These are phyloP conservation scores for Hamigera avellanea DNA, from an alignment of 495 filamentous ascomycete species.

Conservation along the genomic window DNA sequence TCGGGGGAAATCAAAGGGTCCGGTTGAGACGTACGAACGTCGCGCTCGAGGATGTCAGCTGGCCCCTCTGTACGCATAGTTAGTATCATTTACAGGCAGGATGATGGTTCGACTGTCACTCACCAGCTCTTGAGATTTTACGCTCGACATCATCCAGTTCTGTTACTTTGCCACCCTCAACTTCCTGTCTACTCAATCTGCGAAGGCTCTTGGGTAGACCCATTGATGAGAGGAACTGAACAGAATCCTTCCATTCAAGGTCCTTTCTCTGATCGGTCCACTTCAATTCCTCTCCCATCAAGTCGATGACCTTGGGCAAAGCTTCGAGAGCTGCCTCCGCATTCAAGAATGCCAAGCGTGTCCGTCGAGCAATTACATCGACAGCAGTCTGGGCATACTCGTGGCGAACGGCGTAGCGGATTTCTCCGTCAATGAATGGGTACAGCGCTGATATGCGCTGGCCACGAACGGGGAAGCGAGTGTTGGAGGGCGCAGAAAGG, in stretches of 20 bases:
- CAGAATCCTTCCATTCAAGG: slow-evolving; percentile 73
- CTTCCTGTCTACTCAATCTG: slow-evolving; percentile 56
- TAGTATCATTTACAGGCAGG: slow-evolving; percentile 7
- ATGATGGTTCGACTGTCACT: slow-evolving; percentile 12
- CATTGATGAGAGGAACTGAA: slow-evolving; percentile 74
- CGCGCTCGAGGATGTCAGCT: slow-evolving; percentile 41
- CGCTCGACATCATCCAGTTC: slow-evolving; percentile 57
- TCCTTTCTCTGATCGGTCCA: slow-evolving; percentile 71
- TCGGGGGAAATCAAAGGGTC: slow-evolving; percentile 25
- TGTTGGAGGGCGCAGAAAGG: slow-evolving; percentile 66
- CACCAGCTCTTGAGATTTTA: slow-evolving; percentile 63
- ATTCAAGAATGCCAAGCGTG: slow-evolving; percentile 85
- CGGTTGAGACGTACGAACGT: slow-evolving; percentile 14
- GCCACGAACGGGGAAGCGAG: slow-evolving; percentile 81
- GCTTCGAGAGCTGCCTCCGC: slow-evolving; percentile 91
- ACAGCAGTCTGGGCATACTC: slow-evolving; percentile 93
- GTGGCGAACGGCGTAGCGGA: slow-evolving; percentile 78
- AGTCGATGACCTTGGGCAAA: slow-evolving; percentile 76
- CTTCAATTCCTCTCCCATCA: slow-evolving; percentile 81
- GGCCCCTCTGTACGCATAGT: slow-evolving; percentile 38
- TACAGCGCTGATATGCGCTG: slow-evolving; percentile 73
- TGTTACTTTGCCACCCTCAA: slow-evolving; percentile 65
- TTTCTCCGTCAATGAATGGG: slow-evolving; percentile 93
- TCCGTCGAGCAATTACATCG: slow-evolving; percentile 82
- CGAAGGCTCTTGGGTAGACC: slow-evolving; percentile 71